Evolutionary conservation across 306 rosid species (phyloP).

Genomic region (Vigna reflexopilosa): DNA sequence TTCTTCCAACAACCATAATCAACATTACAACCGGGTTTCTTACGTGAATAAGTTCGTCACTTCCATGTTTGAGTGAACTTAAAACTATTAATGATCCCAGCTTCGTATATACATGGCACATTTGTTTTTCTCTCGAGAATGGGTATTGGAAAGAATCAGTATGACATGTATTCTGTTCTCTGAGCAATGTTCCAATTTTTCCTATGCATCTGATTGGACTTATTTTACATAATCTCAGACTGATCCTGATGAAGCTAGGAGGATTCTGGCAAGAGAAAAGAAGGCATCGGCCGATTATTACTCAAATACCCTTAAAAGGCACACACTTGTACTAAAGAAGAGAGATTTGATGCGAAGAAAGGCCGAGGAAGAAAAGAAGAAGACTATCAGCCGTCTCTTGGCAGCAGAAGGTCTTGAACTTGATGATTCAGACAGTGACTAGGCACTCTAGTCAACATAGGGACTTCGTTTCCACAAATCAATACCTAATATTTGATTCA

Average conservation of each 20-base stretch:
- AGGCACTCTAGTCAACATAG: conserved; percentile 47
- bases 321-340: conserved; percentile 77
- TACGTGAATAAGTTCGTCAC: conserved; percentile 11
- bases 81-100: neutral
- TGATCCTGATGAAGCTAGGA: conserved; percentile 87
- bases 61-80: conserved; percentile 28
- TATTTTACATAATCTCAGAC: conserved; percentile 59
- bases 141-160: conserved; percentile 15
- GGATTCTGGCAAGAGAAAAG: conserved; percentile 82
- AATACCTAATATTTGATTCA: conserved; percentile 39
- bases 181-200: conserved; percentile 21
- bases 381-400: conserved; percentile 67
- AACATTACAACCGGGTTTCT: conserved; percentile 35
- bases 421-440: conserved; percentile 72
- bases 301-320: conserved; percentile 82
- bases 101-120: conserved; percentile 15
- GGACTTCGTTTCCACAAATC: conserved; percentile 35
- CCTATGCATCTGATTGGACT: conserved; percentile 40
- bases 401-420: conserved; percentile 98
- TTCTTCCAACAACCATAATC: conserved; percentile 29
- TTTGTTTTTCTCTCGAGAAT: conserved; percentile 31
- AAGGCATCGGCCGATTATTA: conserved; percentile 79
- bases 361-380: conserved; percentile 82
- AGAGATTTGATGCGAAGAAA: conserved; percentile 84
- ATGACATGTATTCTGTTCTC: conserved; percentile 22